Evolutionary conservation across 352 stramenopile genomes (phyloP), one percentile per base, ranked within the genome.

Genomic region (Phytophthora meadii): DNA sequence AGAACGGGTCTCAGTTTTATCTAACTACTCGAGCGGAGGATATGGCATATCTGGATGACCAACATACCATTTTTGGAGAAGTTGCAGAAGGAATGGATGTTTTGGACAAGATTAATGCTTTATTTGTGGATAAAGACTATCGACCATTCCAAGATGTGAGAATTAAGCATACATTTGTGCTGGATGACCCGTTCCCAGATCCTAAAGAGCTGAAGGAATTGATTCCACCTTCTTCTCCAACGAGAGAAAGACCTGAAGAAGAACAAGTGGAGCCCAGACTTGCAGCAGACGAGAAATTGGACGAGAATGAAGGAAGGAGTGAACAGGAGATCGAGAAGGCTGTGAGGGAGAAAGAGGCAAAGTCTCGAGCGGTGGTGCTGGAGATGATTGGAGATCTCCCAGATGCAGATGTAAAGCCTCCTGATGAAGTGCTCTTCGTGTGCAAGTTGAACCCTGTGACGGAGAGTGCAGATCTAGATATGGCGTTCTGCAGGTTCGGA

Each of bases 341-440:
- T 37, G 71, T 93, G 53, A 68, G 79, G 6, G 83, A 97, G 65
- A 96, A 97, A 57, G 94, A 99, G 61, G 96, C 97, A 51, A 96
- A 98, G 59, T 98, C 89, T 27, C 87, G 96, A 27, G 97, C 97
- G 0, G 96, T 99, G 15, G 96, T 99, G 47, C 82, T 99, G 15
- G 98, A 99, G 77, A 99, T 99, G 95, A 94, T 99, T 40, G 98
- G 98, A 11, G 98, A 99, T 72, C 75, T 99, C 25, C 98, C 97
- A 0, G 93, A 98, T 58, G 97, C 97, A 8, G 98, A 99, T 45
- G 90, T 98, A 5, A 97, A 97, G 65, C 97, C 97, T 5, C 97
- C 97, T 0, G 97, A 99, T 66, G 98, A 99, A 65, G 97, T 99
- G 12, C 82, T 99, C 0, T 99, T 99, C 70, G 95, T 99, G 52